Base-by-base conservation (phyloP, 371 early-diverging fungal genomes). In the Haplosporangium sp. region DNA sequence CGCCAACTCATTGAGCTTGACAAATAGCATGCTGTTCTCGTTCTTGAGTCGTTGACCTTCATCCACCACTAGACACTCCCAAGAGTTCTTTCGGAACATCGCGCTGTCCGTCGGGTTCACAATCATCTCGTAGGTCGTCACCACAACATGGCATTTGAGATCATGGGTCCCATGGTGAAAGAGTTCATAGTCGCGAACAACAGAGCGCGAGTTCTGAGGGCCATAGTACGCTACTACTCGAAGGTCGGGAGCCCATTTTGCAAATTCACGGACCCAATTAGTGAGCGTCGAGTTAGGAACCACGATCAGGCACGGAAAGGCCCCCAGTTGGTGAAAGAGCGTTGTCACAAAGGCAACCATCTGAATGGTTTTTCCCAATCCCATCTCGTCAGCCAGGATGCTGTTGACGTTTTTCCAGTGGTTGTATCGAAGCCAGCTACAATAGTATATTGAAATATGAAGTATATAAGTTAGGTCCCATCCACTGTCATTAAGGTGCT, bases 41-140 rank as follows among this genome's bases (percentile, higher is more conserved):
- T 96, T 97, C 84, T 99, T 99, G 51, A 99, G 86, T 38, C 96
- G 88, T 82, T 99, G 99, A 1, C 97, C 99, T 82, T 98, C 99
- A 81, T 99, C 99, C 62, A 99, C 90, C 6, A 98, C 94, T 29
- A 89, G 91, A 40, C 89, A 91, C 54, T 91, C 85, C 95, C 96
- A 99, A 2, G 81, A 76, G 82, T 65, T 79, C 53, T 59, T 67
- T 20, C 63, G 82, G 59, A 94, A 85, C 37, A 87, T 62, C 6
- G 81, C 84, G 13, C 84, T 74, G 60, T 91, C 89, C 2, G 64
- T 52, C 3, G 65, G 60, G 45, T 72, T 77, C 45, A 80, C 69
- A 40, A 91, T 83, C 12, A 85, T 86, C 73, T 96, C 96, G 64
- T 95, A 95, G 20, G 92, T 93, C 12, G 91, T 83, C 6, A 97